phyloP scores from a whole-genome alignment of 192 early-diverging fungal genomes.

The Gonapodya prolifera region DNA sequence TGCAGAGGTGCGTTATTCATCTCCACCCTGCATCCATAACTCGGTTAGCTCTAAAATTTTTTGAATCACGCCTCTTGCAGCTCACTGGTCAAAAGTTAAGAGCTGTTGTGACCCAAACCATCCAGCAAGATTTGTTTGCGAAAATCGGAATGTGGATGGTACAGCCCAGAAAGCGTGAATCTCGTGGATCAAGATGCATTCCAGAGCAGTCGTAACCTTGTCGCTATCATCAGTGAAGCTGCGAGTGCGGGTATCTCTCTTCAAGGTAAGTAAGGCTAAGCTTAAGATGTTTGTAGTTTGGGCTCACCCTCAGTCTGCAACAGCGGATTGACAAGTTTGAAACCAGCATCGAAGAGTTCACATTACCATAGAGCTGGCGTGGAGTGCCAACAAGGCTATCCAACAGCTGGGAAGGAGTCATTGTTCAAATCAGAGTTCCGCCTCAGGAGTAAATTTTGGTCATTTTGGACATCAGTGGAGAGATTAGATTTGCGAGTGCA shows the following conservation, averaged over 20 bases:
- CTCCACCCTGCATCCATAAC: too few relatives aligned
- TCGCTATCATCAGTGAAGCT: slow-evolving; percentile 5
- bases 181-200: background rate
- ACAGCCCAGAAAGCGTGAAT: background rate
- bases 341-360: background rate
- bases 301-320: background rate
- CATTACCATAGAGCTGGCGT: slow-evolving; percentile 4
- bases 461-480: background rate
- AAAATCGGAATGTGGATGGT: background rate
- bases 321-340: background rate
- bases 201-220: background rate
- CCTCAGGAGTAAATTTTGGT: slow-evolving; percentile 5
- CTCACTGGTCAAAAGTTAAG: background rate
- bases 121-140: background rate
- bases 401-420: background rate
- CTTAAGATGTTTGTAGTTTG: background rate
- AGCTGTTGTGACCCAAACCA: background rate
- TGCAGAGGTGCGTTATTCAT: too few relatives aligned
- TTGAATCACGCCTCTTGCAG: too few relatives aligned
- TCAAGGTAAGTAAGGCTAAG: background rate
- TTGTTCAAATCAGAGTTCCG: background rate
- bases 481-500: background rate
- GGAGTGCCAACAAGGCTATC: slow-evolving; percentile 2
- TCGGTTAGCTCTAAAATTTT: too few relatives aligned
- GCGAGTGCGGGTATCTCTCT: background rate